Conservation (phyloP, 305 asterid species). For the Fraxinus ornus region DNA sequence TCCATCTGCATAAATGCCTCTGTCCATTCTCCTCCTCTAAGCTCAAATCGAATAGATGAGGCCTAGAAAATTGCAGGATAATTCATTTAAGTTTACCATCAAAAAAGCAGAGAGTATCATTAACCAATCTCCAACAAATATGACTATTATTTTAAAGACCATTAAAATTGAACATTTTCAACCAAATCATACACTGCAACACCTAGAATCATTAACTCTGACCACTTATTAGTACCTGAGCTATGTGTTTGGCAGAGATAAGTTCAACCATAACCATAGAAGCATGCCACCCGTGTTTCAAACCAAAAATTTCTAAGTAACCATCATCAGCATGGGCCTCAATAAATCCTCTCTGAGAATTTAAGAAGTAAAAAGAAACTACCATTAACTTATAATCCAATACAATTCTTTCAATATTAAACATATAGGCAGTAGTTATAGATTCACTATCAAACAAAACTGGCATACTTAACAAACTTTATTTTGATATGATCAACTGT, state of each 20-base stretch:
- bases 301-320: conserved; percentile 59
- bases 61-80: conserved; percentile 43
- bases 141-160: background rate
- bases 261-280: conserved; percentile 84
- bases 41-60: conserved; percentile 76
- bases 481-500: background rate
- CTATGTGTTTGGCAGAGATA: conserved; percentile 75
- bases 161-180: background rate
- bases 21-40: conserved; percentile 95
- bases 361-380: conserved; percentile 2
- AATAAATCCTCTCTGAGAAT: conserved; percentile 66
- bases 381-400: background rate
- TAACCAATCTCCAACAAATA: background rate
- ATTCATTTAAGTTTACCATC: background rate
- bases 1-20: conserved; percentile 88
- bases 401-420: background rate
- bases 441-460: background rate
- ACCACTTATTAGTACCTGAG: conserved; percentile 55
- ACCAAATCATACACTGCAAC: background rate
- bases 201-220: background rate
- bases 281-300: conserved; percentile 93
- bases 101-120: background rate
- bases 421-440: background rate
- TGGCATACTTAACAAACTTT: background rate
- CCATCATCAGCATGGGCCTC: conserved; percentile 78